These are phyloP conservation scores for Sphaerulina populicola DNA, from an alignment of 2,329 filamentous ascomycete species.

Conservation along the genomic window DNA sequence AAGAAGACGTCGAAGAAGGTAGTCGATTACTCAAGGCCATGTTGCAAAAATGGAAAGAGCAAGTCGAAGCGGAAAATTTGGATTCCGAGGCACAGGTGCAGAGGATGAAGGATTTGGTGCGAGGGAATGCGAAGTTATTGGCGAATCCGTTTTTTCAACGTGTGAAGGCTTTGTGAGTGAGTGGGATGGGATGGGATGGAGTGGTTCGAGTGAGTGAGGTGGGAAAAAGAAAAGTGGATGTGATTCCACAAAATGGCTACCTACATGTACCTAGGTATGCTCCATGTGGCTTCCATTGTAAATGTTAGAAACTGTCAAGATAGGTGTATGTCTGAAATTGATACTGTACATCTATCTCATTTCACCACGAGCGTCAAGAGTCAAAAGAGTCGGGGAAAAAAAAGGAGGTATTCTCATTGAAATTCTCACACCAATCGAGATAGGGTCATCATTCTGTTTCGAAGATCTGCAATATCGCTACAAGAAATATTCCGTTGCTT, in stretches of 20 bases:
- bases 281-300: too few relatives aligned
- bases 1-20: constrained; percentile 82
- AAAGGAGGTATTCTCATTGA: too few relatives aligned
- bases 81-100: constrained; percentile 65
- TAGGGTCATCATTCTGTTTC: constrained; percentile 8
- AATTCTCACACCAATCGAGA: background rate
- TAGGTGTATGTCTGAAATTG: too few relatives aligned
- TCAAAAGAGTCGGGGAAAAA: too few relatives aligned
- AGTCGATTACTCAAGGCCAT: constrained; percentile 77
- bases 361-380: too few relatives aligned
- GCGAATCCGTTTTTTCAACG: constrained; percentile 60
- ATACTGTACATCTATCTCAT: too few relatives aligned
- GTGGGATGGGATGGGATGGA: too few relatives aligned
- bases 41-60: constrained; percentile 73
- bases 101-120: constrained; percentile 71
- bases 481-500: background rate
- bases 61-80: constrained; percentile 51
- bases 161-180: constrained; percentile 39
- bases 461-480: constrained; percentile 1
- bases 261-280: too few relatives aligned
- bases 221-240: too few relatives aligned
- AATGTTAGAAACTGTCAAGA: too few relatives aligned
- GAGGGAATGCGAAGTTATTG: constrained; percentile 57
- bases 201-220: too few relatives aligned
- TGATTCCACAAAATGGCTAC: too few relatives aligned